phyloP scores from a whole-genome alignment of 345 rosid species.

The Triadica sebifera region DNA sequence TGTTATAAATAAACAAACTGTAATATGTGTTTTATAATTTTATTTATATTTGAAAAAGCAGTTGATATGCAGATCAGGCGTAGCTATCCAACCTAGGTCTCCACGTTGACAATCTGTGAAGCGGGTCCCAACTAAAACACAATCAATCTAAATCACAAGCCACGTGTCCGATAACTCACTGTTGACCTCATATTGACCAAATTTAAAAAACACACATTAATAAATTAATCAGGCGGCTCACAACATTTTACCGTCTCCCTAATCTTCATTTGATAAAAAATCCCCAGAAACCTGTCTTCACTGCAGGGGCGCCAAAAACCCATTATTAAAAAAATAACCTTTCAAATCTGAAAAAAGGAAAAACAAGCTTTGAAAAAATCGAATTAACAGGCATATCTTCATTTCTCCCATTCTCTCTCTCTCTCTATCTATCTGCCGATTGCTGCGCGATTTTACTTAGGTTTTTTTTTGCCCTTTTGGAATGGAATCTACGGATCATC shows the following conservation, averaged over 20 bases:
- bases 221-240: slow-evolving; percentile 15
- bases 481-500: slow-evolving; percentile 62
- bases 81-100: slow-evolving; percentile 1
- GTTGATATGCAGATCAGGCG: not conserved
- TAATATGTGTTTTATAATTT: no score
- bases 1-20: no score
- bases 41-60: no score
- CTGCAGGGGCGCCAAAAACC: not conserved
- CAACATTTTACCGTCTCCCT: not conserved
- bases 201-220: not conserved
- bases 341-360: not conserved
- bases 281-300: slow-evolving; percentile 6
- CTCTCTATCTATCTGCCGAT: not conserved
- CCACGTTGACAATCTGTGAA: not conserved
- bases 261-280: not conserved
- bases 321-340: not conserved
- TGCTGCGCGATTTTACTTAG: not conserved
- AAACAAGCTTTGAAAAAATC: not conserved
- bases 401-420: not conserved
- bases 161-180: slow-evolving; percentile 7
- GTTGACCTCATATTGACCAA: slow-evolving; percentile 16
- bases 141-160: not conserved
- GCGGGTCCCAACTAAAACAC: not conserved
- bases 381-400: not conserved
- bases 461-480: not conserved